Evolutionary conservation across 2,329 filamentous ascomycete genomes (phyloP).

Genomic region (Colletotrichum abscissum): DNA sequence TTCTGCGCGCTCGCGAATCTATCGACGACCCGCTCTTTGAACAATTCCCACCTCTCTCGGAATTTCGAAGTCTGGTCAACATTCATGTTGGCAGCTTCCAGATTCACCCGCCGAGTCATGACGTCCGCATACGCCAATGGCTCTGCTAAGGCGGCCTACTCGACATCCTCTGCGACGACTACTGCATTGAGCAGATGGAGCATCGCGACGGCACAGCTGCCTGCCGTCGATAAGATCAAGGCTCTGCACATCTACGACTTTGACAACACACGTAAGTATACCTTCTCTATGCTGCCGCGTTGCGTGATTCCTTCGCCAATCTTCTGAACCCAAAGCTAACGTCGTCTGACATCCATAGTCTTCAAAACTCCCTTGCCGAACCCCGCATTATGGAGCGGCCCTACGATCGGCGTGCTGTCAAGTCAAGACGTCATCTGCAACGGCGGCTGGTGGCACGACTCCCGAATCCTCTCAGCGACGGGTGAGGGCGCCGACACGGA

Average conservation of each 20-base stretch:
- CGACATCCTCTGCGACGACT: conserved; percentile 60
- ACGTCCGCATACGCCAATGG: conserved; percentile 36
- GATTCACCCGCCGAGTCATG: conserved; percentile 36
- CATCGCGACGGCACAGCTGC: conserved; percentile 75
- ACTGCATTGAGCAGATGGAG: conserved; percentile 89
- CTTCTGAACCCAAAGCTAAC: neutral
- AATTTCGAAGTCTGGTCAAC: conserved; percentile 27
- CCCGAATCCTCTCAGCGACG: conserved; percentile 84
- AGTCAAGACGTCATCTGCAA: conserved; percentile 81
- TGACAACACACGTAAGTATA: conserved; percentile 85
- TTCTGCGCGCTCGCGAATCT: conserved; percentile 16
- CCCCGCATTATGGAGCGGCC: conserved; percentile 83
- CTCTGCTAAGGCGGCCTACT: conserved; percentile 32
- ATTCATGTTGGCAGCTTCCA: conserved; percentile 38
- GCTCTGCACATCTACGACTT: conserved; percentile 96
- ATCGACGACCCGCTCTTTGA: conserved; percentile 19
- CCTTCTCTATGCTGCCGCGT: neutral
- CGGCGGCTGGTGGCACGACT: conserved; percentile 98
- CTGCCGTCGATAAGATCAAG: conserved; percentile 76
- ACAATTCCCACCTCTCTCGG: conserved; percentile 7
- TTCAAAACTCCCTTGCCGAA: conserved; percentile 94
- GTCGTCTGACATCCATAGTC: conserved; percentile 61
- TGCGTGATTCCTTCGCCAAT: neutral
- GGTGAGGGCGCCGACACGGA: conserved; percentile 86
- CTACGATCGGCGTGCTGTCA: conserved; percentile 81